Evolutionary conservation across 768 basidiomycete genomes (phyloP), one percentile per base, ranked within the genome.

Genomic region (Pulveroboletus sp.): DNA sequence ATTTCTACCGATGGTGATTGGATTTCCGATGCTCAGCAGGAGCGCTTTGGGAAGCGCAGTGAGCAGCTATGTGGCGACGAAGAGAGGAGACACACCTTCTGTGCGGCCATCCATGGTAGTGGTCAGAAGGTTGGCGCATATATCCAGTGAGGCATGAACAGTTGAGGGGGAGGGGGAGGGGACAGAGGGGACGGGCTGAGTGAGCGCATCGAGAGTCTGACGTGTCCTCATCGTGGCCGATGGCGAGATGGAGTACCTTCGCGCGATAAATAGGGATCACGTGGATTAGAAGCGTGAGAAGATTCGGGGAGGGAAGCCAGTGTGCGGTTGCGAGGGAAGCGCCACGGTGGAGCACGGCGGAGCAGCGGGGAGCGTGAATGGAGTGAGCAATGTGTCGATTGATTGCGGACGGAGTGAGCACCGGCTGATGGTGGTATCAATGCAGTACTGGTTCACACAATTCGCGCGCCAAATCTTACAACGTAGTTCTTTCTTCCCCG

Each of bases 61-160:
- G 38, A 56, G 50, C 12, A 27, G 34, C 8, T 42, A 50, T 19
- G 13, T 17, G 6, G 27, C 38, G 19, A 14, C 1, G 29, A 45
- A 17, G 30, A 35, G 17, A 37, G 29, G 16, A 48, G 16, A 19
- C 17, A 24, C 31, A 85, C 87, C 81, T 76, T 89, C 86, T 61
- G 75, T 82, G 37, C 79, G 74, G 10, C 84, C 85, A n/a, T 73
- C 64, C n/a, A 60, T 61, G 45, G 76, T 80, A 3, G 69, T 69
- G 0, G 86, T 88, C 22, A 83, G 67, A 8, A 89, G 69, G 60
- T 85, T 88, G 17, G 87, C 87, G 76, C 87, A 89, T 79, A 85
- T 70, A 76, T 68, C 67, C 29, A 47, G 46, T 6, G 56, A 59
- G 3, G 55, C 38, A n/a, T 49, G 38, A 27, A 43, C 30, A 46